Base-by-base conservation (phyloP, 345 rosid species). In the Arabidopsis thaliana region DNA sequence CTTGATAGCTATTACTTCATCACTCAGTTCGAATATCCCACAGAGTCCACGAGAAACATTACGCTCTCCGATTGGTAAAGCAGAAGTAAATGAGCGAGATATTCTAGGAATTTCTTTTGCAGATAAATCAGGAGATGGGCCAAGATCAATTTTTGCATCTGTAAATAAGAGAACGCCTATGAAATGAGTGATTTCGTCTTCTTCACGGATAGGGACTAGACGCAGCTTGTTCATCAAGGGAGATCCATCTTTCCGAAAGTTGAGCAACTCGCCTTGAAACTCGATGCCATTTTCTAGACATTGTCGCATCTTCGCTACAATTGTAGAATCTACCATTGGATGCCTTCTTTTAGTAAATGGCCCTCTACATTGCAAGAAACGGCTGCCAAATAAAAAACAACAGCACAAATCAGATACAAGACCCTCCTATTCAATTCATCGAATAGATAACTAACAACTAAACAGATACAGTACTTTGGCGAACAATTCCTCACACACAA, bases 311-410 rank as follows among this genome's bases (percentile, higher is more conserved):
- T 93, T 88, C n/a, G 96, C 56, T 12, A 91, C 90, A 56, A 88
- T 83, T 0, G 86, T 53, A 23, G 97, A 89, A 73, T 91, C 97
- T 55, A 91, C 96, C 64, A 83, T 80, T 24, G 98, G 93, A 65
- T 93, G 98, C 78, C 97, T 85, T 77, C 97, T 81, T 77, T 93
- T 91, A 22, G 97, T 93, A 84, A 83, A 91, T 46, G 96, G 96
- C 13, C 98, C 97, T 85, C 98, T 85, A 77, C 88, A 93, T 67
- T 93, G 98, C 84, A 93, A 83, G 83, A 91, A 93, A 24, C 98
- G 93, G 82, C 98, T 93, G 94, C 58, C 74, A 78, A 49, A 52
- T 16, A 28, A 24, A 49, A 38, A 6, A 14, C 50, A 45, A 51
- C 5, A 52, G 40, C 22, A 51, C 4, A 73, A 16, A 5, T 59